phyloP scores from a whole-genome alignment of 148 eudicot genomes.

The Fagopyrum esculentum region DNA sequence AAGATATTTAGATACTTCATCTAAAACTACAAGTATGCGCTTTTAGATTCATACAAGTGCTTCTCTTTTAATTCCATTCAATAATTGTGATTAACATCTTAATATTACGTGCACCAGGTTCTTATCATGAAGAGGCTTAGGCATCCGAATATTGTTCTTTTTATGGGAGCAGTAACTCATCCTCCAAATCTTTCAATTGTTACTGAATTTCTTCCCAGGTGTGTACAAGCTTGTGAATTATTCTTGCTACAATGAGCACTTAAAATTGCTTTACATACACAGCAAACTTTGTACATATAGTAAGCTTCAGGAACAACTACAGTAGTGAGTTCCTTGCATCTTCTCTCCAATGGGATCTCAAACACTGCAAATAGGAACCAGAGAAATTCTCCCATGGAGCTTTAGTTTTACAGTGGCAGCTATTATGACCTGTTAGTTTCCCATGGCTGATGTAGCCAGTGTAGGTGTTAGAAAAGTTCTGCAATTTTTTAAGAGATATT shows the following conservation, averaged over 20 bases:
- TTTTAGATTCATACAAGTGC: background rate
- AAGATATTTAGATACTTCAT: background rate
- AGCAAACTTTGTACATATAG: background rate
- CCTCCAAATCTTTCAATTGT: conserved; percentile 90
- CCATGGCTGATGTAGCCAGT: background rate
- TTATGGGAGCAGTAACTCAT: conserved; percentile 97
- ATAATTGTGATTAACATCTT: background rate
- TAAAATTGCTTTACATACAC: background rate
- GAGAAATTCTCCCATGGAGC: background rate
- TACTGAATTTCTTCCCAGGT: conserved; percentile 97
- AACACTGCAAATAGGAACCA: background rate
- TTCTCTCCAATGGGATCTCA: background rate
- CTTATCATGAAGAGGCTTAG: conserved; percentile 78
- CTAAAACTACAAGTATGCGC: background rate
- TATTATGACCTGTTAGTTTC: background rate
- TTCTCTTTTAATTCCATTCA: background rate
- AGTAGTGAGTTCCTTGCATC: background rate
- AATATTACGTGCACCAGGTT: conserved; percentile 32
- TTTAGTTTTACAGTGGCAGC: background rate
- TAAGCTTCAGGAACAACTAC: background rate
- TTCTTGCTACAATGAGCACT: background rate
- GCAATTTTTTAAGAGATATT: background rate
- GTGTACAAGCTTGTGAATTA: conserved; percentile 16
- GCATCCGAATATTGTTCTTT: conserved; percentile 90
- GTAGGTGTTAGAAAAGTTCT: background rate